A percentile compares a stretch with the other conserved stretches of the same genome.
Evolutionary conservation across 2,329 filamentous ascomycete genomes (phyloP).

Genomic region (Botrytis porri): DNA sequence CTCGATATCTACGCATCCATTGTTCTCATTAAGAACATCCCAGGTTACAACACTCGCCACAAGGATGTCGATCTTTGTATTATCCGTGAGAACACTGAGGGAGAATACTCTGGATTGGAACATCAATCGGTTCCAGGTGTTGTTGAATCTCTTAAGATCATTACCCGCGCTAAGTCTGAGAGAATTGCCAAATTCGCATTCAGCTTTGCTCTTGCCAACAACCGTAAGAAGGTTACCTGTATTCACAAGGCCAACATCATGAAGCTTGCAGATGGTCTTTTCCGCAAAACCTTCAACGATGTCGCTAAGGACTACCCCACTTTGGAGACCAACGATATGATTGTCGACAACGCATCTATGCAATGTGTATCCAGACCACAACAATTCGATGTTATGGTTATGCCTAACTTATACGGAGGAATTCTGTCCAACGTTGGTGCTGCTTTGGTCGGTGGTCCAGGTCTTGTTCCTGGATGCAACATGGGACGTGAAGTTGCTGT

Average conservation of each 20-base stretch:
- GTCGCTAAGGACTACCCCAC: slow-evolving; percentile 94
- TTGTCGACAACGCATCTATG: slow-evolving; percentile 99
- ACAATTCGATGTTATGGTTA: slow-evolving; percentile 99
- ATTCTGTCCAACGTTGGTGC: slow-evolving; percentile 99
- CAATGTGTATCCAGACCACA: slow-evolving; percentile 94
- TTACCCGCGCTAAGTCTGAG: slow-evolving; percentile 98
- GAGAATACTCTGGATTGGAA: slow-evolving; percentile 98
- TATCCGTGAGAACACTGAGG: slow-evolving; percentile 99
- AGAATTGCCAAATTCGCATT: slow-evolving; percentile 99
- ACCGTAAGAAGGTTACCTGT: slow-evolving; percentile 98
- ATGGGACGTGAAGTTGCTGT: slow-evolving; percentile 98
- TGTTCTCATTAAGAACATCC: slow-evolving; percentile 98
- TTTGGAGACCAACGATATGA: slow-evolving; percentile 97
- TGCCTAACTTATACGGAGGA: slow-evolving; percentile 98
- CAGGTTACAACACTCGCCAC: slow-evolving; percentile 96
- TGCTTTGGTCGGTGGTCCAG: slow-evolving; percentile 92
- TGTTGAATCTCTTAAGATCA: slow-evolving; percentile 99
- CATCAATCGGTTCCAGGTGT: slow-evolving; percentile 96
- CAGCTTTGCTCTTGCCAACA: slow-evolving; percentile 95
- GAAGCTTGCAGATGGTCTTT: slow-evolving; percentile 98
- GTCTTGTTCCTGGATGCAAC: slow-evolving; percentile 97
- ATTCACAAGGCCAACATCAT: slow-evolving; percentile 99
- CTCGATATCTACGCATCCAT: slow-evolving; percentile 99
- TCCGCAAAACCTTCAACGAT: slow-evolving; percentile 95
- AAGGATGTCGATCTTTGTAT: slow-evolving; percentile 97